Percentiles rank a stretch among this genome's conserved stretches.
Evolutionary conservation across 1,139 yeast genomes (phyloP).

Genomic region (Candida labiduridarum): DNA sequence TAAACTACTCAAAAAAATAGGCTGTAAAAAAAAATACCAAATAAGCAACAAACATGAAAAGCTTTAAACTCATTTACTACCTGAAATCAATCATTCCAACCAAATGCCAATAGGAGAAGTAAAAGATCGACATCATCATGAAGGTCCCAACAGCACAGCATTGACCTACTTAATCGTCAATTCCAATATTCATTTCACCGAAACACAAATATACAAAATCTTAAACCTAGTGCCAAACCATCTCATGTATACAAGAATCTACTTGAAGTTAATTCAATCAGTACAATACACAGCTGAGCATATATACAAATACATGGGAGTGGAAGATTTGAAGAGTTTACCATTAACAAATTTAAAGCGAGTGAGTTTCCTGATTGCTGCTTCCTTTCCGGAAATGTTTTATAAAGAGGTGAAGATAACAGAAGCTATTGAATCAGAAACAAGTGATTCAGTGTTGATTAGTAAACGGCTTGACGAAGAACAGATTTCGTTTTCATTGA

Average conservation of each 20-base stretch:
- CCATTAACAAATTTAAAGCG: constrained; percentile 26
- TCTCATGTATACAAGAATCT: constrained; percentile 15
- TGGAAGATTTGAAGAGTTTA: constrained; percentile 16
- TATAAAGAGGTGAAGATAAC: constrained; percentile 18
- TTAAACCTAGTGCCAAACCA: constrained; percentile 15
- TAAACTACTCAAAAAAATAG: no score
- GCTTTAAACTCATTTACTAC: background rate
- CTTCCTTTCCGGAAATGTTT: constrained; percentile 22
- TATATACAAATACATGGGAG: constrained; percentile 12
- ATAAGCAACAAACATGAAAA: background rate
- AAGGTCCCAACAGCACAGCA: constrained; percentile 13
- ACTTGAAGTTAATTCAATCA: constrained; percentile 12
- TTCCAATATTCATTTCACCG: constrained; percentile 16
- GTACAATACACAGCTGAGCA: constrained; percentile 15
- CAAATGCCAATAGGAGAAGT: constrained; percentile 1
- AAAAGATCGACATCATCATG: background rate
- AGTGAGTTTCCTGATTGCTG: constrained; percentile 23
- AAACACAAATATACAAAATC: constrained; percentile 18
- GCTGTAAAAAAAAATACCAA: background rate
- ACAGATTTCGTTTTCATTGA: no score
- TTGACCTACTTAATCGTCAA: constrained; percentile 20
- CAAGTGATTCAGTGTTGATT: background rate
- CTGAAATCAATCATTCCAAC: background rate
- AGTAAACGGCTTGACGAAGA: background rate
- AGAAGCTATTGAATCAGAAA: background rate